A percentile compares a stretch with the other conserved stretches of the same genome.
phyloP scores from a whole-genome alignment of 768 basidiomycete species.

The Clitopilus hobsonii region DNA sequence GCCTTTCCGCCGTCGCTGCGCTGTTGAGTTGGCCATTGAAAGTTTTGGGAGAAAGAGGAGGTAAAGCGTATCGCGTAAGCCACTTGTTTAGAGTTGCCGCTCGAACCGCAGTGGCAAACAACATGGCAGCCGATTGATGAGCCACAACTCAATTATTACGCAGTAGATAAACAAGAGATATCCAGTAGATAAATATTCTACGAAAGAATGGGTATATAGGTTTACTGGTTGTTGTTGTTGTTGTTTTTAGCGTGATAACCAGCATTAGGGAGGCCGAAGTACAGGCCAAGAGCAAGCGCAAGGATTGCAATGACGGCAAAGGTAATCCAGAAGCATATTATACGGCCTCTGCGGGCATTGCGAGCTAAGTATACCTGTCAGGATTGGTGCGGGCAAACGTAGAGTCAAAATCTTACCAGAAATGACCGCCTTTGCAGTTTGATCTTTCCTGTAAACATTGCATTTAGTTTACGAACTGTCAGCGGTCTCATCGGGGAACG shows the following conservation, averaged over 20 bases:
- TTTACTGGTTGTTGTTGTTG: not conserved
- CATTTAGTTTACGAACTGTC: conserved; percentile 2
- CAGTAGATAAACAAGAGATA: not conserved
- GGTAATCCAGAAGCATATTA: conserved; percentile 65
- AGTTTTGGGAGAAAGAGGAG: not conserved
- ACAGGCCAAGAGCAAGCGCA: conserved; percentile 58
- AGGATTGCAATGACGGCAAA: conserved; percentile 4
- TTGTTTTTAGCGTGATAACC: conserved; percentile 13
- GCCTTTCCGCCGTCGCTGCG: conserved; percentile 38
- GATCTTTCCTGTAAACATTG: conserved; percentile 38
- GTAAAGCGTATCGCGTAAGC: not conserved
- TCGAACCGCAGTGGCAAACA: not conserved
- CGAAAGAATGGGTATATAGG: no score
- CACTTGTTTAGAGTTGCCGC: not conserved
- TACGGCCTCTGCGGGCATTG: conserved; percentile 72
- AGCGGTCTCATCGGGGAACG: conserved; percentile 15
- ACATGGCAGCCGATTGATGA: not conserved
- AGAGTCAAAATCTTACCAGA: conserved; percentile 30
- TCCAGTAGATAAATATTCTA: not conserved
- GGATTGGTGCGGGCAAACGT: not conserved
- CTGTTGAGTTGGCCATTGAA: conserved; percentile 26
- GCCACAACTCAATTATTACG: not conserved
- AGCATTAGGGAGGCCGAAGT: conserved; percentile 28
- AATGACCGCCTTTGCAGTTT: conserved; percentile 64
- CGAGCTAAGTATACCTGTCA: conserved; percentile 35